These are phyloP conservation scores for Corymbia maculata DNA, from an alignment of 345 rosid species.

Conservation along the genomic window DNA sequence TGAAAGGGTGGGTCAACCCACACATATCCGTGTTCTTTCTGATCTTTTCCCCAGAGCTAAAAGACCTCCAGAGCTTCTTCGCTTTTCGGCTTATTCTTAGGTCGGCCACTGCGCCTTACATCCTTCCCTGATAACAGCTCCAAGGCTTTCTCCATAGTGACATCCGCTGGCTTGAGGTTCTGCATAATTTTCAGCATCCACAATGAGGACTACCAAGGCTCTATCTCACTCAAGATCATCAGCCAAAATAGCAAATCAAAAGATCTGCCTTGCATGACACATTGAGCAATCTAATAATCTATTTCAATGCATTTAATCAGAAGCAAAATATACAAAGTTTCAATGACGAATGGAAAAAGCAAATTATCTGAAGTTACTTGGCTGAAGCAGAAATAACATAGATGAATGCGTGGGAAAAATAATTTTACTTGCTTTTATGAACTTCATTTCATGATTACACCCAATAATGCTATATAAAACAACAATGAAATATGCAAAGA, in stretches of 20 bases:
- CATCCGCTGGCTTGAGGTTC: constrained; percentile 46
- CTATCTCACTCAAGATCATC: background rate
- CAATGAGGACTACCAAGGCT: background rate
- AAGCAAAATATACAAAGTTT: background rate
- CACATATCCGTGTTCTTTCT: background rate
- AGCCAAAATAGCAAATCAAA: background rate
- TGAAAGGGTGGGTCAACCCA: background rate
- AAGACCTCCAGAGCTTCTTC: constrained; percentile 20
- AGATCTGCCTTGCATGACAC: background rate
- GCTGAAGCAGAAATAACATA: background rate
- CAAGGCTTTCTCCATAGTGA: constrained; percentile 72
- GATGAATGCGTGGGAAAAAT: background rate
- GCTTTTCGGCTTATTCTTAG: constrained; percentile 39
- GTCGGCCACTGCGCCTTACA: constrained; percentile 58
- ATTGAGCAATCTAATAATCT: background rate
- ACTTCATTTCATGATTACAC: background rate
- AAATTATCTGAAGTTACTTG: background rate
- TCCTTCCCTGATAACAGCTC: constrained; percentile 51
- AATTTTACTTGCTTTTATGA: background rate
- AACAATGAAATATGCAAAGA: background rate
- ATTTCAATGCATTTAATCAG: background rate
- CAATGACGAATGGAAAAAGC: background rate
- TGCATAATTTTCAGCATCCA: constrained; percentile 12
- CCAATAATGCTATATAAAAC: background rate
- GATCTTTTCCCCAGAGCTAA: background rate